A percentile compares a stretch with the other conserved stretches of the same genome.
These are phyloP conservation scores for Didymella pinodella DNA, from an alignment of 2,329 filamentous ascomycete species.

Conservation along the genomic window DNA sequence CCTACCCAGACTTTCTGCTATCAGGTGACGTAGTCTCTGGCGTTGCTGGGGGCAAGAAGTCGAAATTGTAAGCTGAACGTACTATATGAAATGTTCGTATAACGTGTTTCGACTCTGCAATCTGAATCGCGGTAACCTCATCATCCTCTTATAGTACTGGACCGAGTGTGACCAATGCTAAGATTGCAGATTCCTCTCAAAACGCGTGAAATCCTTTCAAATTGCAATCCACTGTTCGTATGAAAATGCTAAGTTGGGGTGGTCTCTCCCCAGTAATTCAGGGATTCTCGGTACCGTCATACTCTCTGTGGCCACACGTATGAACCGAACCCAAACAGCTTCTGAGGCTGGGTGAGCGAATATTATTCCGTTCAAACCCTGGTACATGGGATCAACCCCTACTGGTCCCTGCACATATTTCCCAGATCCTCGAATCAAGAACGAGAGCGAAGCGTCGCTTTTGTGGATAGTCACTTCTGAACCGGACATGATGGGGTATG, in stretches of 20 bases:
- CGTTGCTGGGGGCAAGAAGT: slow-evolving; percentile 65
- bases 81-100: not conserved
- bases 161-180: not conserved
- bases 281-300: not conserved
- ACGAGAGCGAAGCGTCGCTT: not conserved
- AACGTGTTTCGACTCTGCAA: not conserved
- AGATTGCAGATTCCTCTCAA: not conserved
- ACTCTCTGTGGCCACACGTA: not conserved
- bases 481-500: not conserved
- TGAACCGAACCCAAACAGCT: not conserved
- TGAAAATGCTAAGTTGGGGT: not conserved
- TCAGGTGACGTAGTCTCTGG: slow-evolving; percentile 63
- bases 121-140: not conserved
- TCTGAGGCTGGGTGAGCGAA: not conserved
- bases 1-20: slow-evolving; percentile 68
- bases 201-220: not conserved
- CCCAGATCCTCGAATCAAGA: not conserved
- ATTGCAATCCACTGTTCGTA: not conserved
- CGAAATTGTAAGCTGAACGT: slow-evolving; percentile 57
- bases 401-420: not conserved
- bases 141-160: not conserved
- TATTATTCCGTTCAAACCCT: not conserved
- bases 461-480: not conserved
- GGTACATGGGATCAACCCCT: not conserved
- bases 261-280: not conserved